Base-by-base conservation (phyloP, 2,329 filamentous ascomycete genomes). In the Nannizziopsis barbatae region DNA sequence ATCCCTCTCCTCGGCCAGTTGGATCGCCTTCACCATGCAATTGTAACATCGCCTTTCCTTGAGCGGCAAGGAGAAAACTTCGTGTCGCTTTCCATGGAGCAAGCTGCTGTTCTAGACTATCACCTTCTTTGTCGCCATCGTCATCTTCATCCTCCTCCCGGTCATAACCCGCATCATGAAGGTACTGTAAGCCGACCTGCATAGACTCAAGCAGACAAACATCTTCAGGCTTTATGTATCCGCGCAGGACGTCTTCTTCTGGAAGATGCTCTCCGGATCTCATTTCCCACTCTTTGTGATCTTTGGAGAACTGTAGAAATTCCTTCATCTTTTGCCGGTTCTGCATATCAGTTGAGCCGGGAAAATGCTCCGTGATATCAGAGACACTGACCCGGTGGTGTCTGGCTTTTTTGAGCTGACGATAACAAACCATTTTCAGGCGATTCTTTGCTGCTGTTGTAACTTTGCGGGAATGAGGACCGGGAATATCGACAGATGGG, bases 291-390 rank as follows among this genome's bases (percentile, higher is more conserved):
- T 86, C 85, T 60, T 89, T 89, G 46, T 82, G 77, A 14, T 88
- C 84, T 60, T 93, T 89, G 59, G 92, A 84, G 61, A 95, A 96
- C 42, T 81, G 76, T 57, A 98, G 81, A 64, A 98, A 96, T 58
- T 98, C 92, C 60, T 95, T 92, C 69, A 98, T 82, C 66, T 96
- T 95, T 60, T 94, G 89, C 31, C 92, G 80, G 58, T 95, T 96
- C 62, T 96, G 90, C 49, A 92, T 88, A 61, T 96, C 90, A 15
- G 86, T 92, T 5, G 88, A 92, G 35, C 92, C 90, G 6, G 87
- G 86, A 53, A 96, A 86, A 63, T 98, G 92, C 39, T 81, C 84
- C 2, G 89, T 95, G 33, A 98, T 84, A 58, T 90, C 86, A n/a
- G 79, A 79, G 12, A 94, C 78, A 17, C 81, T 81, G 18, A 88